Percentiles rank a stretch among this genome's conserved stretches.
Conservation (phyloP, 345 rosid species). For the Syzygium aqueum region DNA sequence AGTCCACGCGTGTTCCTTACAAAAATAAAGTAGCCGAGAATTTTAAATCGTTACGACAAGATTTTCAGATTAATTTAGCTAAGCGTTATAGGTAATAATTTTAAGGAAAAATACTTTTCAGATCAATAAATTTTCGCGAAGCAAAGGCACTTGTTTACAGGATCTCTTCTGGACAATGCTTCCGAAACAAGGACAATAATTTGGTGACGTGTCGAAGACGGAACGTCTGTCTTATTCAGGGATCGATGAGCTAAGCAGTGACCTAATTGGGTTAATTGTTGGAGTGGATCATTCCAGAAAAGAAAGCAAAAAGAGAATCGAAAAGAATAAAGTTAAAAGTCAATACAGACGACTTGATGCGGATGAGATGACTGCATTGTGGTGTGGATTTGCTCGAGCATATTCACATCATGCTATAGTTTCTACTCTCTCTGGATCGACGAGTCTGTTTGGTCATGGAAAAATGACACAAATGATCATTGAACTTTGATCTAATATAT, state of each 20-base stretch:
- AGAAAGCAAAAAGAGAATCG: not conserved
- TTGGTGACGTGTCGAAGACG: not conserved
- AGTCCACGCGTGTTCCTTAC: not conserved
- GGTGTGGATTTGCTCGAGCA: not conserved
- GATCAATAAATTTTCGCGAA: too few species aligned
- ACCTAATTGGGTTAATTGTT: not conserved
- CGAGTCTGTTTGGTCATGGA: not conserved
- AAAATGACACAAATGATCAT: too few species aligned
- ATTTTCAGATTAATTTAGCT: too few species aligned
- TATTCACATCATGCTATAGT: not conserved
- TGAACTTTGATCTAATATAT: too few species aligned
- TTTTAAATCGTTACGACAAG: too few species aligned
- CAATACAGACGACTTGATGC: not conserved
- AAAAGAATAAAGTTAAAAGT: not conserved
- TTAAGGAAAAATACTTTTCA: too few species aligned
- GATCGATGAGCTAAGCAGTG: not conserved
- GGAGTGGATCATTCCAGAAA: not conserved
- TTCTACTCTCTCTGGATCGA: not conserved
- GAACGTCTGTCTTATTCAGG: not conserved
- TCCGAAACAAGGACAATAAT: too few species aligned
- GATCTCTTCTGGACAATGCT: too few species aligned
- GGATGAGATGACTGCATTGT: not conserved
- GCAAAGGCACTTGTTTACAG: too few species aligned
- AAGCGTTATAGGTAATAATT: too few species aligned
- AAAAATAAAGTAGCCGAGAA: too few species aligned